Conservation (phyloP, 345 rosid genomes). For the Populus nigra region DNA sequence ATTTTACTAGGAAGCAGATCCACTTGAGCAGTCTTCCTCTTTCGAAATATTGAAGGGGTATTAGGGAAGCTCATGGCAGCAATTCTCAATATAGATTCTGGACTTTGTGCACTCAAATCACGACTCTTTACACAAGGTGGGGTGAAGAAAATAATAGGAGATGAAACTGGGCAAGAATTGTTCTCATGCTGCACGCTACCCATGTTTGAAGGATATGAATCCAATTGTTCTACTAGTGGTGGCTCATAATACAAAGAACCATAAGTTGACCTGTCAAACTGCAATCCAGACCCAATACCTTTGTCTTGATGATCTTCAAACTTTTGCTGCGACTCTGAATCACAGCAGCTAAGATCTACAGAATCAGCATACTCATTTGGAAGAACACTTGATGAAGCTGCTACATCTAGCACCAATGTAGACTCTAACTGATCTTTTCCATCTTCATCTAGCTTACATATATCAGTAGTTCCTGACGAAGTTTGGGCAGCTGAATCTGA, state of each 20-base stretch:
- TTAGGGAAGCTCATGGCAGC: constrained; percentile 83
- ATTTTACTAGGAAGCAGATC: constrained; percentile 28
- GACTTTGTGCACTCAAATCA: constrained; percentile 48
- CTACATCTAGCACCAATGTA: constrained; percentile 36
- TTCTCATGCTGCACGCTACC: constrained; percentile 33
- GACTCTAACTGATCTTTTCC: constrained; percentile 46
- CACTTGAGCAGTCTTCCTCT: constrained; percentile 46
- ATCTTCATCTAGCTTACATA: constrained; percentile 45
- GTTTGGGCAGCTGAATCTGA: constrained; percentile 51
- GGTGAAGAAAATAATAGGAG: constrained; percentile 77
- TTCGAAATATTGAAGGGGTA: constrained; percentile 88
- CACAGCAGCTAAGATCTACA: constrained; percentile 35
- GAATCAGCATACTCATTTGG: constrained; percentile 50
- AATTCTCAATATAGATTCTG: constrained; percentile 64
- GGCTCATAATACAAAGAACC: constrained; percentile 59
- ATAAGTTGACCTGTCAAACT: constrained; percentile 40
- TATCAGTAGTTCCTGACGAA: constrained; percentile 45
- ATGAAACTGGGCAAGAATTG: constrained; percentile 44
- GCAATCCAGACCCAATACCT: constrained; percentile 28
- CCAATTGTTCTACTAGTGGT: constrained; percentile 42
- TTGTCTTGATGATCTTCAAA: constrained; percentile 30
- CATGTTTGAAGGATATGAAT: constrained; percentile 36
- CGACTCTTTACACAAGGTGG: constrained; percentile 65
- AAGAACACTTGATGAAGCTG: constrained; percentile 40
- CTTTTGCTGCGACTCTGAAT: constrained; percentile 37